A percentile compares a stretch with the other conserved stretches of the same genome.
These are phyloP conservation scores for Nitzschia palea DNA, from an alignment of 108 stramenopile genomes.

Conservation along the genomic window DNA sequence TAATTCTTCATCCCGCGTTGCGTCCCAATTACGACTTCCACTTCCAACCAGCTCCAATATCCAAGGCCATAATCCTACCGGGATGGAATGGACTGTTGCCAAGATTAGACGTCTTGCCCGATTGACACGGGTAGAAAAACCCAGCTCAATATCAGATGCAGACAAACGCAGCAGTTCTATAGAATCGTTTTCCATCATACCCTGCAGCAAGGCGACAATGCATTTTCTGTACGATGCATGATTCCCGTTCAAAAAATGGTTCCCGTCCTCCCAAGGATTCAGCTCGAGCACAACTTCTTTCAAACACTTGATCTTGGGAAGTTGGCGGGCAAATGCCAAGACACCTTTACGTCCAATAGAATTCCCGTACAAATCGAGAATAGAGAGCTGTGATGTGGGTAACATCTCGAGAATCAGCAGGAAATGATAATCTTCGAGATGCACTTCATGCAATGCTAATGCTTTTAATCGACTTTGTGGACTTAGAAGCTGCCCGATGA, in stretches of 20 bases:
- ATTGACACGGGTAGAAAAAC: background rate
- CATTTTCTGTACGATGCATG: background rate
- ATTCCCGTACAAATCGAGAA: conserved; percentile 2
- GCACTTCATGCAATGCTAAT: too few relatives aligned
- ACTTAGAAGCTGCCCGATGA: too few relatives aligned
- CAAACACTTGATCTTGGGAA: background rate
- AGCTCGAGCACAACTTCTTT: too few relatives aligned
- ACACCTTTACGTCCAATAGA: background rate
- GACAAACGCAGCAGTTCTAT: background rate
- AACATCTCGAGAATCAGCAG: too few relatives aligned
- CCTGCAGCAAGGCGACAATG: background rate
- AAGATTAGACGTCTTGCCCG: background rate
- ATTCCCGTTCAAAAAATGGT: background rate
- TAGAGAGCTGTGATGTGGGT: background rate
- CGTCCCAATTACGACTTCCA: too few relatives aligned
- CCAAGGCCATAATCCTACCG: too few relatives aligned
- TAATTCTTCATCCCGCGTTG: too few relatives aligned
- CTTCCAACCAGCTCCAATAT: too few relatives aligned
- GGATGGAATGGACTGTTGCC: too few relatives aligned
- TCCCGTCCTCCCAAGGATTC: too few relatives aligned
- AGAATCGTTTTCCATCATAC: background rate
- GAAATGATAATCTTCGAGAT: too few relatives aligned
- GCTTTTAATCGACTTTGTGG: too few relatives aligned
- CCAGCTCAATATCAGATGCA: background rate
- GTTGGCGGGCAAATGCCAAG: background rate